Base-by-base conservation (phyloP, 345 rosid genomes). In the Clarkia xantiana region DNA sequence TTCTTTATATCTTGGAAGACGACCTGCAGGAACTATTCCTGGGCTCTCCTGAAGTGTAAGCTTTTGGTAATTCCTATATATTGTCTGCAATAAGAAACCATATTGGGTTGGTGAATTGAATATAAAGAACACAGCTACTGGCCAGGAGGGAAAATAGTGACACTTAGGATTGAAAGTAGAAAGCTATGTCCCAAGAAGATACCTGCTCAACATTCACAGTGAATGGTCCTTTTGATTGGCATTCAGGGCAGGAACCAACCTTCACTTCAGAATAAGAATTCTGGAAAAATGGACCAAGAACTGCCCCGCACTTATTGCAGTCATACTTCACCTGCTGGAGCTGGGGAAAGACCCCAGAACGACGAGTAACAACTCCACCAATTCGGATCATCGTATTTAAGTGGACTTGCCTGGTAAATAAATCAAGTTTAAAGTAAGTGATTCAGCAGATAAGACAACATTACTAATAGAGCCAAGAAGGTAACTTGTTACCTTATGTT, bases 1-100 rank as follows among this genome's bases (percentile, higher is more conserved):
- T 80, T 91, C 96, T 72, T 91, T 91, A 80, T 80, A 80, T 82
- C 98, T 80, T 47, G 98, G 96, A 64, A 91, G 96, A 61, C 96
- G 76, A 44, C 98, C 98, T 19, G 98, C 98, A 57, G 96, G 98
- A 43, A 91, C 96, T 53, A 82, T 91, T 68, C 96, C 96, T 43
- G 98, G 98, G 67, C 96, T 86, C 76, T 91, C 98, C 70, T 86
- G 96, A 49, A 91, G 86, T 19, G 94, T 84, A 45, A 91, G 89
- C 66, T 91, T 91, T 76, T 91, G 98, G 66, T 86, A 91, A 59
- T 91, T 91, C 61, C 96, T 76, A 69, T 91, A 91, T 62, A 91
- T 71, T 14, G 98, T 91, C 98, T 91, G 81, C 58, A 74, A 40
- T 46, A 40, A 58, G 54, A 20, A 55, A 55, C 41, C 17, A 49